phyloP scores from a whole-genome alignment of 768 basidiomycete genomes.

The Termitomyces sp. region DNA sequence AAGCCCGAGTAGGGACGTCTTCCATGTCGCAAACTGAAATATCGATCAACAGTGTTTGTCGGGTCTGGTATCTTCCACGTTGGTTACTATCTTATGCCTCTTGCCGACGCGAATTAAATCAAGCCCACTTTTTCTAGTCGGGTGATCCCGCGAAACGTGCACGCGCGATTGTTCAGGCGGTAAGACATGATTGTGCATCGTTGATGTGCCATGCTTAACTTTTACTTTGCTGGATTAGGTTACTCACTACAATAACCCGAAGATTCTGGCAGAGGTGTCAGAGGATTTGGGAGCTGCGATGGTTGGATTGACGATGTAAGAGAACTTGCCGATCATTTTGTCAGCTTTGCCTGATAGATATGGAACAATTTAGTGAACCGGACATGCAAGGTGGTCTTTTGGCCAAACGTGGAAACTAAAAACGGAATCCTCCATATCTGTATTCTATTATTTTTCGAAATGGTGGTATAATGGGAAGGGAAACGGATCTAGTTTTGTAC shows the following conservation, averaged over 20 bases:
- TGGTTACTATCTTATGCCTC: conserved; percentile 19
- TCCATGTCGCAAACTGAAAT: neutral
- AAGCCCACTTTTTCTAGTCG: conserved; percentile 41
- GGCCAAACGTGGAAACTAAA: conserved; percentile 63
- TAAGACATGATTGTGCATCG: conserved; percentile 23
- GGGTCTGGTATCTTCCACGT: conserved; percentile 97
- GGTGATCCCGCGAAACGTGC: conserved; percentile 93
- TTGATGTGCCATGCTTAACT: conserved; percentile 6
- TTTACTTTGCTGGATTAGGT: conserved; percentile 36
- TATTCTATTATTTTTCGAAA: neutral
- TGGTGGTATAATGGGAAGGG: neutral
- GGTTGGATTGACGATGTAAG: conserved; percentile 88
- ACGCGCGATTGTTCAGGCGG: conserved; percentile 93
- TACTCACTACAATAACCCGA: conserved; percentile 94
- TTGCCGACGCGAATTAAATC: neutral
- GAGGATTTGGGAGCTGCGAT: conserved; percentile 87
- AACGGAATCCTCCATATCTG: conserved; percentile 5
- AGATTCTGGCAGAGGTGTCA: conserved; percentile 86
- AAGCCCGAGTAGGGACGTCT: conserved; percentile 19
- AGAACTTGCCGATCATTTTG: conserved; percentile 3
- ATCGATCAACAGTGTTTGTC: conserved; percentile 70
- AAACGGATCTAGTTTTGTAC: neutral
- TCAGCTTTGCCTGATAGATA: neutral
- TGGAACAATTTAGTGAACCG: conserved; percentile 38
- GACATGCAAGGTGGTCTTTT: conserved; percentile 66